Conservation (phyloP, 805 yeast genomes). For the Candida nanaspora region DNA sequence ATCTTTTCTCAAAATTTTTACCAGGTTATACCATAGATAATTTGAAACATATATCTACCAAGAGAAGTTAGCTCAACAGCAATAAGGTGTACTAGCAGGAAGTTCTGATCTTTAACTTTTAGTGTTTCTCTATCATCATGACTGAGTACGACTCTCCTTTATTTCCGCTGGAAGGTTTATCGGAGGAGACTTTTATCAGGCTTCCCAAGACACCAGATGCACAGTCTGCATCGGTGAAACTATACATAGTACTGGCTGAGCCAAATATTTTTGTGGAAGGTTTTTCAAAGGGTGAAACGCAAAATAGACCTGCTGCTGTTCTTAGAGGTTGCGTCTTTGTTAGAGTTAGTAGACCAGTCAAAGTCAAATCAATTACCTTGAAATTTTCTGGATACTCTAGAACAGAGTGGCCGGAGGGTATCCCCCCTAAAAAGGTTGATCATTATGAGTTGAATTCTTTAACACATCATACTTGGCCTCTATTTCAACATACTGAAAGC, state of each 20-base stretch:
- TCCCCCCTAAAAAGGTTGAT: conserved; percentile 77
- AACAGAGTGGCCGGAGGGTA: conserved; percentile 98
- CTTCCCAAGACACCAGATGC: conserved; percentile 51
- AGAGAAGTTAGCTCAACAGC: too few relatives aligned
- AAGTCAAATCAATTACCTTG: conserved; percentile 56
- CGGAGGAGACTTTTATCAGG: conserved; percentile 34
- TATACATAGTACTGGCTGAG: conserved; percentile 75
- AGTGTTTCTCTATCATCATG: background rate
- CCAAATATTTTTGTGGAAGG: conserved; percentile 78
- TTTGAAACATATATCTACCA: too few relatives aligned
- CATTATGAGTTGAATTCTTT: conserved; percentile 59
- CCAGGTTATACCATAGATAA: too few relatives aligned
- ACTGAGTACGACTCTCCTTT: conserved; percentile 30
- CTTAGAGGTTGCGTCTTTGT: conserved; percentile 74
- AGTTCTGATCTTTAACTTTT: background rate
- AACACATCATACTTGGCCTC: conserved; percentile 86
- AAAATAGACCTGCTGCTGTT: conserved; percentile 66
- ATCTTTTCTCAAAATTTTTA: too few relatives aligned
- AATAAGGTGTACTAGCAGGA: too few relatives aligned
- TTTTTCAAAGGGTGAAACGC: conserved; percentile 57
- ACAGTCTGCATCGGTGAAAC: conserved; percentile 56
- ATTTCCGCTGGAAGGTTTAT: conserved; percentile 37
- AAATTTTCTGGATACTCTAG: conserved; percentile 60
- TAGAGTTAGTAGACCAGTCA: conserved; percentile 63
- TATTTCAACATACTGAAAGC: conserved; percentile 41